phyloP scores from a whole-genome alignment of 1,284 basidiomycete genomes.

The Flammula alnicola region DNA sequence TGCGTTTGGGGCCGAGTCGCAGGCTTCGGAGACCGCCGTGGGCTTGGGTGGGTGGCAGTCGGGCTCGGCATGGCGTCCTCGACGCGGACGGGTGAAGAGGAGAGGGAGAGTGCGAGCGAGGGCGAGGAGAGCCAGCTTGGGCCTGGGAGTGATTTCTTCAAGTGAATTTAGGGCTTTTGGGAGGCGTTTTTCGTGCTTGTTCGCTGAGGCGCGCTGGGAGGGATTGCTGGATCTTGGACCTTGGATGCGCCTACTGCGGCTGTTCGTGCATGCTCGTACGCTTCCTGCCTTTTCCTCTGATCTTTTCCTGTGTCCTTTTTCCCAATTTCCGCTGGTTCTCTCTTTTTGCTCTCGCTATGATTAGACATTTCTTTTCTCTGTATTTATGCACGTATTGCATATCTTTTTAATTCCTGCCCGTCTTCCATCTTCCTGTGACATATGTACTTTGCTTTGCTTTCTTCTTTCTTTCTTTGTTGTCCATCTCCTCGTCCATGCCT shows the following conservation, averaged over 20 bases:
- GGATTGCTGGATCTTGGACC: too few relatives aligned
- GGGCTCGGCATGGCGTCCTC: conserved; percentile 5
- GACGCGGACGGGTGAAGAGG: conserved; percentile 2
- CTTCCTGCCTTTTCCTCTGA: too few relatives aligned
- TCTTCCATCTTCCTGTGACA: background rate
- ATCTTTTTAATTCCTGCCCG: background rate
- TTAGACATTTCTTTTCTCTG: background rate
- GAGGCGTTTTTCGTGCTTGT: background rate
- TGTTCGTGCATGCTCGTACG: too few relatives aligned
- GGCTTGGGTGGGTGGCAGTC: conserved; percentile 2
- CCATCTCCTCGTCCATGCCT: background rate
- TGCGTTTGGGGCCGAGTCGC: conserved; percentile 18
- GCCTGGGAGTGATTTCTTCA: conserved; percentile 31
- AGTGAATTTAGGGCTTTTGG: background rate
- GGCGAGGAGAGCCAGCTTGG: conserved; percentile 26
- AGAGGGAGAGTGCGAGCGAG: conserved; percentile 15
- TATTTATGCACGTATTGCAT: background rate
- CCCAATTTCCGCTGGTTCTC: background rate
- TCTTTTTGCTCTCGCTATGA: background rate
- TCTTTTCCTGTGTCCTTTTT: too few relatives aligned
- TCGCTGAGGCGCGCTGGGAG: too few relatives aligned
- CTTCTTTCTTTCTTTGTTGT: background rate
- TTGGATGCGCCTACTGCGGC: too few relatives aligned
- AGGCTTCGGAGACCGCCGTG: conserved; percentile 15
- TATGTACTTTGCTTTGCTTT: background rate